phyloP scores from a whole-genome alignment of 495 filamentous ascomycete species.

The Aspergillus homomorphus region DNA sequence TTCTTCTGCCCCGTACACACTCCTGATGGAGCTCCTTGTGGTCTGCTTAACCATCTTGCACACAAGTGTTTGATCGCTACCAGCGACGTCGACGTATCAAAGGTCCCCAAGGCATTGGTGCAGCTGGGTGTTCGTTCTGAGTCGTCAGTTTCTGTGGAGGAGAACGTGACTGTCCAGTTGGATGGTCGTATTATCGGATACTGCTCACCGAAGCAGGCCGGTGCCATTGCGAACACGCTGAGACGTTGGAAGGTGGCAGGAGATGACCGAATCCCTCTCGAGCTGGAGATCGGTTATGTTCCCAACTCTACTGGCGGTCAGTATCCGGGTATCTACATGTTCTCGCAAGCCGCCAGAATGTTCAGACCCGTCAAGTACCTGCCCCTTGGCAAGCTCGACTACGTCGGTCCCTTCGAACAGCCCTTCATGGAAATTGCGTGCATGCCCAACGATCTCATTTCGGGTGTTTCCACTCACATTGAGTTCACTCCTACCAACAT shows the following conservation, averaged over 20 bases:
- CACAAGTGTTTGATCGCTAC: slow-evolving; percentile 94
- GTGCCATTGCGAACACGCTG: slow-evolving; percentile 73
- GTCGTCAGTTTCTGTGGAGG: slow-evolving; percentile 69
- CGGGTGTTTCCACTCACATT: slow-evolving; percentile 85
- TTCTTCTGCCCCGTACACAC: slow-evolving; percentile 98
- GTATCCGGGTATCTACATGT: slow-evolving; percentile 94
- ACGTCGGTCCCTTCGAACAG: slow-evolving; percentile 90
- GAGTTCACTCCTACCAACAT: slow-evolving; percentile 96
- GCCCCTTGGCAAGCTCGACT: slow-evolving; percentile 77
- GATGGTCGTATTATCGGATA: slow-evolving; percentile 88
- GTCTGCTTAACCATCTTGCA: slow-evolving; percentile 89
- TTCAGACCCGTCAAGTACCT: slow-evolving; percentile 89
- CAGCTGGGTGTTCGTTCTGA: slow-evolving; percentile 73
- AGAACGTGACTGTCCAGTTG: slow-evolving; percentile 82
- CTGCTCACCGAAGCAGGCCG: slow-evolving; percentile 79
- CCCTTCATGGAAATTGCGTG: slow-evolving; percentile 98
- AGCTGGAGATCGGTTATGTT: slow-evolving; percentile 89
- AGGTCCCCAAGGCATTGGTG: slow-evolving; percentile 65
- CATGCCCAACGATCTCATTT: slow-evolving; percentile 74
- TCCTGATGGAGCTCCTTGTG: slow-evolving; percentile 92
- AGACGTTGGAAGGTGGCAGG: slow-evolving; percentile 95
- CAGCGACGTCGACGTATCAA: slow-evolving; percentile 61
- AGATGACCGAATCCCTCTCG: slow-evolving; percentile 72
- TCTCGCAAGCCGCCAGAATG: slow-evolving; percentile 80
- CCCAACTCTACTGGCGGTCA: slow-evolving; percentile 84